phyloP scores from a whole-genome alignment of 2,329 filamentous ascomycete genomes.

The Aureobasidium sp. region DNA sequence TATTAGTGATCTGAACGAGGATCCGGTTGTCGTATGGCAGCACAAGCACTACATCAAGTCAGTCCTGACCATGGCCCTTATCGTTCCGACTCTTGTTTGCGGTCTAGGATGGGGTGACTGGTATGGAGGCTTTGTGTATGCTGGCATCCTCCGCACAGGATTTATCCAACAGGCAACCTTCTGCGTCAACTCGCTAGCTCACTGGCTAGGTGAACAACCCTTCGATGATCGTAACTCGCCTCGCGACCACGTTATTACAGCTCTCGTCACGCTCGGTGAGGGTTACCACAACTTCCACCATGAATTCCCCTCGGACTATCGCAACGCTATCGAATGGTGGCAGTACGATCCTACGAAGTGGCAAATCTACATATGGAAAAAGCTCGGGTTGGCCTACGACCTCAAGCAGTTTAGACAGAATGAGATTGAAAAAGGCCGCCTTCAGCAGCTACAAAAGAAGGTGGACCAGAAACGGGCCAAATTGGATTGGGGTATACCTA shows the following conservation, averaged over 20 bases:
- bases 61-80: slow-evolving; percentile 79
- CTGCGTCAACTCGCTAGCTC: slow-evolving; percentile 93
- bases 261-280: slow-evolving; percentile 85
- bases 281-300: slow-evolving; percentile 98
- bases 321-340: slow-evolving; percentile 91
- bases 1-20: slow-evolving; percentile 89
- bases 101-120: slow-evolving; percentile 86
- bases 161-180: slow-evolving; percentile 94
- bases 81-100: slow-evolving; percentile 79
- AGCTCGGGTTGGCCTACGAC: slow-evolving; percentile 84
- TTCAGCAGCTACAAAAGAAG: slow-evolving; percentile 94
- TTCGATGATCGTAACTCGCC: slow-evolving; percentile 95
- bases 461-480: slow-evolving; percentile 85
- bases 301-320: slow-evolving; percentile 94
- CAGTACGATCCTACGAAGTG: slow-evolving; percentile 96
- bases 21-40: slow-evolving; percentile 87
- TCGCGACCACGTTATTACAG: slow-evolving; percentile 88
- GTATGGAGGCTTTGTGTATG: slow-evolving; percentile 85
- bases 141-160: slow-evolving; percentile 86
- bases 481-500: slow-evolving; percentile 87
- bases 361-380: slow-evolving; percentile 87
- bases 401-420: slow-evolving; percentile 93
- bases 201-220: slow-evolving; percentile 93
- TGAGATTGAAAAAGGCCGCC: slow-evolving; percentile 91
- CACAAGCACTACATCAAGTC: slow-evolving; percentile 88